Percentiles rank a stretch among this genome's conserved stretches.
Conservation (phyloP, 2,329 filamentous ascomycete genomes). For the Iodosphaeria phyllophila region DNA sequence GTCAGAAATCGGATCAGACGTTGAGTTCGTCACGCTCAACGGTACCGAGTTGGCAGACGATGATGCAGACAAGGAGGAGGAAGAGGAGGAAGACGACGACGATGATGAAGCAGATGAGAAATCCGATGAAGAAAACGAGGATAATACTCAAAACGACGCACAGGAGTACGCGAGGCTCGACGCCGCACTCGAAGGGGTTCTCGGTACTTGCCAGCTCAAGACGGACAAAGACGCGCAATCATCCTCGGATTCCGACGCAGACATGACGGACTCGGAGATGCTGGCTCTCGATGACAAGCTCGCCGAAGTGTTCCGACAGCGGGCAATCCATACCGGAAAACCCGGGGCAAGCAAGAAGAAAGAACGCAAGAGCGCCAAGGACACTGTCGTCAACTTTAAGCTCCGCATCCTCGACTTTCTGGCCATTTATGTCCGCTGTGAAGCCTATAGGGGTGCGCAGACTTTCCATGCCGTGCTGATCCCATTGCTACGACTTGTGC, state of each 20-base stretch:
- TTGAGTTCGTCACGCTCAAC: conserved; percentile 19
- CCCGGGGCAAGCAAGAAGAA: conserved; percentile 72
- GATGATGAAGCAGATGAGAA: conserved; percentile 24
- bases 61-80: conserved; percentile 19
- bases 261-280: conserved; percentile 79
- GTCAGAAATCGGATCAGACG: conserved; percentile 18
- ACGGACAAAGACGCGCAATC: conserved; percentile 35
- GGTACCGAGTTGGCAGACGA: conserved; percentile 21
- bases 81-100: conserved; percentile 19
- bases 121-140: conserved; percentile 19
- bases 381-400: conserved; percentile 87
- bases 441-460: too few relatives aligned
- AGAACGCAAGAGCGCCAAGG: conserved; percentile 71
- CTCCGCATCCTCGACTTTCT: conserved; percentile 79
- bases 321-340: conserved; percentile 42
- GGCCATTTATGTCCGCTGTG: conserved; percentile 66
- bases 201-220: conserved; percentile 51
- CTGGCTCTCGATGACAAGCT: conserved; percentile 45
- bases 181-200: conserved; percentile 56
- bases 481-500: conserved; percentile 58
- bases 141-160: conserved; percentile 24
- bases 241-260: conserved; percentile 45
- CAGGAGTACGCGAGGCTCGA: conserved; percentile 37
- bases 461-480: conserved; percentile 46
- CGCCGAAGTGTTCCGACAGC: conserved; percentile 67